Base-by-base conservation (phyloP, 108 stramenopile species). In the Chaetoceros muelleri region DNA sequence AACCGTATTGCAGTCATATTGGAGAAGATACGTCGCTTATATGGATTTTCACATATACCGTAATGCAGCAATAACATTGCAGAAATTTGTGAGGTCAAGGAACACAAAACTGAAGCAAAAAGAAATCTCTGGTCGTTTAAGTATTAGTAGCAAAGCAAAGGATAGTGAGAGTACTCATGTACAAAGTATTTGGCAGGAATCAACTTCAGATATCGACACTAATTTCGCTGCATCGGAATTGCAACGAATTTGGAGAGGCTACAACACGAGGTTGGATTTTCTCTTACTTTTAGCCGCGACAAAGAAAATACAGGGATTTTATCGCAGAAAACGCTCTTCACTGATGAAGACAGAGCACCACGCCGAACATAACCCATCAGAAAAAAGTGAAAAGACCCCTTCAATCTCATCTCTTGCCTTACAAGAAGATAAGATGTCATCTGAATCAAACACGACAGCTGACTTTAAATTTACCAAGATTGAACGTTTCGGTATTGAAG, bases 211-310 rank as follows among this genome's bases (percentile, higher is more conserved):
- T 10, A 13, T 5, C 13, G 34, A 40, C 34, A 13, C 13, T 40
- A 13, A 10, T 5, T 10, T 10, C 5, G 34, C 34, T 40, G 81
- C 87, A 3, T 58, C 57, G 2, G 71, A 80, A 13, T 81, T 89
- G 30, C 87, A 89, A 57, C 55, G 82, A 25, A 44, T 71, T 16
- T 89, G 83, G 83, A 66, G 87, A 47, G 81, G 87, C 7, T 76
- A 74, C 46, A 44, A 28, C n/a, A 34, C n/a, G 21, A 58, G 67
- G 28, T 34, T 58, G 2, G 60, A 77, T 26, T 78, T 61, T 50
- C 60, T 68, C 31, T 45, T 71, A 30, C 18, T 3, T 0, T 31
- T 78, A n/a, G 20, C 65, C 26, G 46, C 79, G 10, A 59, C 63
- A 8, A 57, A 80, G 29, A 67, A 54, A 48, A 70, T 82, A 8